These are phyloP conservation scores for Tetradesmus obliquus DNA, from an alignment of 139 green algal genomes.

Conservation along the genomic window DNA sequence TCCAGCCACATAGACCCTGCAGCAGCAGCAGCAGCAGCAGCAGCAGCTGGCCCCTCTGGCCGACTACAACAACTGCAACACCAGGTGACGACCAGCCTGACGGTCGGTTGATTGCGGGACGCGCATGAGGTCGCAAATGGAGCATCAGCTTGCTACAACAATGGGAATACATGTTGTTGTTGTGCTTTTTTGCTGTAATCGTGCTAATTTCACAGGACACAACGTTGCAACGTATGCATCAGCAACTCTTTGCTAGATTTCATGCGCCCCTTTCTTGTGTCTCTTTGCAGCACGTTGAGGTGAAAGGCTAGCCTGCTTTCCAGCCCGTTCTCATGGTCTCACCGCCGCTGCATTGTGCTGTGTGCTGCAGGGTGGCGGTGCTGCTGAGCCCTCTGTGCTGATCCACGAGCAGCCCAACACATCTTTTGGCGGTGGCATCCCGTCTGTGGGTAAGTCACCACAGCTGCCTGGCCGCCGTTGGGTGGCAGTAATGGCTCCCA, in stretches of 20 bases:
- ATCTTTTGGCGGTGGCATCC: neutral
- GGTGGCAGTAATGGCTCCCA: no score
- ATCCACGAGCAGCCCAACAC: conserved; percentile 54
- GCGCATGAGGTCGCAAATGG: no score
- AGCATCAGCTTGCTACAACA: no score
- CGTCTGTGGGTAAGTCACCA: conserved; percentile 29
- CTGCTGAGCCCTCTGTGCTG: conserved; percentile 41
- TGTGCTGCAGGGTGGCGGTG: neutral
- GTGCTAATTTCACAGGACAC: no score
- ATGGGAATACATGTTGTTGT: no score
- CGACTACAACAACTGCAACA: neutral
- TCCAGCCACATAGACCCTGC: conserved; percentile 15
- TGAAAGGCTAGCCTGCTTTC: no score
- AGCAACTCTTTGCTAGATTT: no score
- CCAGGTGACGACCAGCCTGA: neutral
- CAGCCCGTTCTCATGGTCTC: no score
- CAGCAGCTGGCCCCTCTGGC: neutral
- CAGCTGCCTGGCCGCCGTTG: neutral
- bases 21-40: neutral
- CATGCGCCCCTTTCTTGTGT: no score
- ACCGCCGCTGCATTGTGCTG: neutral
- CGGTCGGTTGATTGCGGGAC: neutral
- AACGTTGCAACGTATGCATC: no score
- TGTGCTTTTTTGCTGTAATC: no score
- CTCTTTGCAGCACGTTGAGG: no score